phyloP scores from a whole-genome alignment of 2,329 filamentous ascomycete genomes.

The Sarocladiaceae sp. region DNA sequence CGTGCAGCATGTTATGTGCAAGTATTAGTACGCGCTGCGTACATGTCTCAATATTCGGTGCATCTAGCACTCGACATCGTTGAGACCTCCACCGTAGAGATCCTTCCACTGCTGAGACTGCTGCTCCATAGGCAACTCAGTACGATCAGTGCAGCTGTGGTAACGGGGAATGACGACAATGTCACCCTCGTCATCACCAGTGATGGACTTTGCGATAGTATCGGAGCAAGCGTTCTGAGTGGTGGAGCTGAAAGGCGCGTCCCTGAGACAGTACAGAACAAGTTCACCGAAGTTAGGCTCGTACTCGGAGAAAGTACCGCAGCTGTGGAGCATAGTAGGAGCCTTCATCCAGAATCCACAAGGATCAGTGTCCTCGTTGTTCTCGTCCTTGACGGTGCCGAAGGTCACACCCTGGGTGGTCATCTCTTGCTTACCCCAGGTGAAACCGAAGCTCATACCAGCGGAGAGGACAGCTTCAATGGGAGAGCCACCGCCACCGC shows the following conservation, averaged over 20 bases:
- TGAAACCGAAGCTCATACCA: conserved; percentile 6
- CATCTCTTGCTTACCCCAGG: conserved; percentile 6
- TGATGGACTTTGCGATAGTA: not conserved
- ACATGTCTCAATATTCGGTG: too few relatives aligned
- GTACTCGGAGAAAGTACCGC: conserved; percentile 2
- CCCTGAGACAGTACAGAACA: conserved; percentile 1
- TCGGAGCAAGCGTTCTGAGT: conserved; percentile 2
- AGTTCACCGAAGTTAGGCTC: not conserved
- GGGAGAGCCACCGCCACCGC: not conserved
- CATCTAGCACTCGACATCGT: not conserved
- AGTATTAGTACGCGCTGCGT: too few relatives aligned
- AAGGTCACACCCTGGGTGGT: not conserved
- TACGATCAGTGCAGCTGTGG: conserved; percentile 1
- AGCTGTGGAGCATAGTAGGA: not conserved
- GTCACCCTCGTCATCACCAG: not conserved
- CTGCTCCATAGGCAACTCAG: not conserved
- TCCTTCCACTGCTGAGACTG: conserved; percentile 1
- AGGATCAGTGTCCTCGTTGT: too few relatives aligned
- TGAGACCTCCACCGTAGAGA: not conserved
- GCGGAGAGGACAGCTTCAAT: conserved; percentile 1
- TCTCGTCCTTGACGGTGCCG: conserved; percentile 1
- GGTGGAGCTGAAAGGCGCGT: not conserved
- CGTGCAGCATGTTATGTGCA: too few relatives aligned
- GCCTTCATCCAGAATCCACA: conserved; percentile 8
- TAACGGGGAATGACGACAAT: conserved; percentile 3